Base-by-base conservation (phyloP, 345 rosid genomes). In the Murraya koenigii region DNA sequence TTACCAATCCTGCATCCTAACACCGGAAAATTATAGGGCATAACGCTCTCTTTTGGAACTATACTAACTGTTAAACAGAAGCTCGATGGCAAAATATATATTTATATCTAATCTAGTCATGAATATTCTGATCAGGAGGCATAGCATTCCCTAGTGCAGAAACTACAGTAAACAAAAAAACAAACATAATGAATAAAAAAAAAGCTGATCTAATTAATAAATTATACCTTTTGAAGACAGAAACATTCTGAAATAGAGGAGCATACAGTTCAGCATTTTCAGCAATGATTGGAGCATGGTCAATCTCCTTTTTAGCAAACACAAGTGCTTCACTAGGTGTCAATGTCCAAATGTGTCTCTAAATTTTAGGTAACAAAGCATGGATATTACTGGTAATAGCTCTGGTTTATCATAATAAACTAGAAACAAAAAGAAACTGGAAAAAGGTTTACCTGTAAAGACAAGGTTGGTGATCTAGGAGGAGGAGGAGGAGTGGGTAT, bases 291-390 rank as follows among this genome's bases (percentile, higher is more conserved):
- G 90, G 81, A 47, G 91, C 88, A 85, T 55, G 80, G 26, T 86
- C 86, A 35, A 93, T 88, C 88, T 90, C 94, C 59, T 35, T 85
- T 82, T 82, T 93, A n/a, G 94, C 98, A 80, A 87, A 89, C 61
- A 77, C 30, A 63, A 93, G 86, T 62, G 95, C 93, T 82, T 90
- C 88, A 59, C 77, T 68, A 25, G 93, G 87, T 68, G 92, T 83
- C 81, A 94, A 79, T 15, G 92, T 87, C 89, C 80, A 75, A 74
- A 91, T 74, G 81, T 81, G 74, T 84, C 84, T 89, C 96, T 94
- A 87, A 68, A 79, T 61, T 77, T 39, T 28, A 83, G 17, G 20
- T 32, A 33, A 58, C 49, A 70, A 19, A 26, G 33, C 30, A 65
- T 71, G 58, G 54, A 78, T 58, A 71, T 56, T 76, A 67, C 47